Evolutionary conservation across 352 stramenopile species (phyloP).

Genomic region (Pythium coloratum): DNA sequence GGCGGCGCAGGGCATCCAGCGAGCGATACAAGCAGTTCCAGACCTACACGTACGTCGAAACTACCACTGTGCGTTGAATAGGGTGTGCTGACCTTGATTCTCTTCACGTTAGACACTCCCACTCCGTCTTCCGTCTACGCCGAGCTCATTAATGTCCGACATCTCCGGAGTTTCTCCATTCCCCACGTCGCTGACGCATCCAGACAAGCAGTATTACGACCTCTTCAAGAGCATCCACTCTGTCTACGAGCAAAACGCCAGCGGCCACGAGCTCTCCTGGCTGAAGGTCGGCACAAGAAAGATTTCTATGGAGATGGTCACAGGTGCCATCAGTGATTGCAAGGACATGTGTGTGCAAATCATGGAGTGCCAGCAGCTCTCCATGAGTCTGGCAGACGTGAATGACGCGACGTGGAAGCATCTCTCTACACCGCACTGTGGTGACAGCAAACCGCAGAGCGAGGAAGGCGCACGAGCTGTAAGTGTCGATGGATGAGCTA

Average conservation of each 20-base stretch:
- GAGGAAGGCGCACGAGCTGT: background rate
- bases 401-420: conserved; percentile 17
- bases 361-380: conserved; percentile 20
- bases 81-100: too few species aligned
- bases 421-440: background rate
- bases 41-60: background rate
- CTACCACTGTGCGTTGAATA: background rate
- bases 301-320: conserved; percentile 20
- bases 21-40: conserved; percentile 1
- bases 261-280: conserved; percentile 1
- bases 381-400: conserved; percentile 7
- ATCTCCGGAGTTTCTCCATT: background rate
- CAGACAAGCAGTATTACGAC: background rate
- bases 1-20: conserved; percentile 8
- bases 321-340: background rate
- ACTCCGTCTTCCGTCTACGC: too few species aligned
- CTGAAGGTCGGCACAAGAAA: conserved; percentile 17
- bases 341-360: conserved; percentile 12
- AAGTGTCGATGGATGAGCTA: background rate
- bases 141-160: too few species aligned
- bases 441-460: background rate
- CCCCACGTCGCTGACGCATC: background rate
- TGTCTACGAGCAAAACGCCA: conserved; percentile 4
- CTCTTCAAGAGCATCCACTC: conserved; percentile 21
- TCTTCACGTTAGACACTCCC: too few species aligned